Conservation (phyloP, 202 grass and related monocot genomes). For the Cymbopogon flexuosus region DNA sequence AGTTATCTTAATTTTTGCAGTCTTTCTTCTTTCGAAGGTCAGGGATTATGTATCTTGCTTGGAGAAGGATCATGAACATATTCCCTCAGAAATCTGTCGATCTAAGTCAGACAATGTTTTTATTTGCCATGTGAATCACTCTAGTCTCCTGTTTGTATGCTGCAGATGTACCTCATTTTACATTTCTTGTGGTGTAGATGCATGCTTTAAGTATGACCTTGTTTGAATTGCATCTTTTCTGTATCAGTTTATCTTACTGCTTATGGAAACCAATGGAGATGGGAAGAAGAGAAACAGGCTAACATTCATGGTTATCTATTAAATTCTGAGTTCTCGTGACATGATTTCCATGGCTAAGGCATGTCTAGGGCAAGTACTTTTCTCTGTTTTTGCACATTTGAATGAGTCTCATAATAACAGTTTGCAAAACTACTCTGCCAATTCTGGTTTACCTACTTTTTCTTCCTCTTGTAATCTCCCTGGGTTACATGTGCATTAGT, state of each 20-base stretch:
- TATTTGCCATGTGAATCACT: not conserved
- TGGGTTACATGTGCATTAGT: not conserved
- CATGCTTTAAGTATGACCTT: not conserved
- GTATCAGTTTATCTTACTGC: not conserved
- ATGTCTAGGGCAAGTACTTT: not conserved
- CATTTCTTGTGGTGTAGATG: not conserved
- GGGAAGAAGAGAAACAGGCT: not conserved
- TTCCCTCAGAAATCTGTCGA: not conserved
- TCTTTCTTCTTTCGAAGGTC: conserved; percentile 7
- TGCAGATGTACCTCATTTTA: not conserved
- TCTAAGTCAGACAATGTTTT: not conserved
- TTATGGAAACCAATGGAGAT: not conserved
- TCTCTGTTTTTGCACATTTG: not conserved
- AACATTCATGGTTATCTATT: not conserved
- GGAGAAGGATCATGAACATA: not conserved
- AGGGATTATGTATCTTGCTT: not conserved
- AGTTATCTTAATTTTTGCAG: not conserved
- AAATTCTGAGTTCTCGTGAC: not conserved
- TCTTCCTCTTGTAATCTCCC: not conserved
- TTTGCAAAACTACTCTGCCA: not conserved
- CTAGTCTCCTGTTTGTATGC: not conserved
- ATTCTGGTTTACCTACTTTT: not conserved
- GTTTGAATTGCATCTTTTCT: not conserved
- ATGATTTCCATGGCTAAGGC: not conserved
- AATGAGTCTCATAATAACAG: not conserved